Evolutionary conservation across 352 stramenopile genomes (phyloP).

Genomic region (Pythium graminicola): DNA sequence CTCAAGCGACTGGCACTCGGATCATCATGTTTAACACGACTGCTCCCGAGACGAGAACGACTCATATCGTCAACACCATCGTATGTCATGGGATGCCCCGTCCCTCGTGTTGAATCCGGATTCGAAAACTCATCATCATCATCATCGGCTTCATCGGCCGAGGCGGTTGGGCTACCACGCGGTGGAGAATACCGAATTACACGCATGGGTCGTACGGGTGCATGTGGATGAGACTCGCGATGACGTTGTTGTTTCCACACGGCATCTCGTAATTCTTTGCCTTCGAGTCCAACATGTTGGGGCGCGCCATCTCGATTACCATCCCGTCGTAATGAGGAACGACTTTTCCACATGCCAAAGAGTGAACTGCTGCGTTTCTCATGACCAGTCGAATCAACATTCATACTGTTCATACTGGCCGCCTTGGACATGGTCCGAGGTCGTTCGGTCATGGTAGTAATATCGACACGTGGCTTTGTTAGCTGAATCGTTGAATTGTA

Average conservation of each 20-base stretch:
- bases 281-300: conserved; percentile 8
- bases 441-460: conserved; percentile 6
- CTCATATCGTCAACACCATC: too few relatives aligned
- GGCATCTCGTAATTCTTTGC: conserved; percentile 21
- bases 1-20: conserved; percentile 11
- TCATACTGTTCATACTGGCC: conserved; percentile 14
- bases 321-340: background rate
- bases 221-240: conserved; percentile 2
- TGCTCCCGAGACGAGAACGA: background rate
- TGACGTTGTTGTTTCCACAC: conserved; percentile 22
- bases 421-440: conserved; percentile 8
- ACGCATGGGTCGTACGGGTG: conserved; percentile 8
- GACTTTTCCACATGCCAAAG: conserved; percentile 18
- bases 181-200: conserved; percentile 22
- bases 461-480: background rate
- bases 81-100: too few relatives aligned
- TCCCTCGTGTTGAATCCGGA: conserved; percentile 10
- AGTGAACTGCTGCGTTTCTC: conserved; percentile 7
- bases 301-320: background rate
- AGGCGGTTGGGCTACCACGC: background rate
- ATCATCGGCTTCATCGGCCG: background rate
- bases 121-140: conserved; percentile 18
- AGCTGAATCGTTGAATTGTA: too few relatives aligned
- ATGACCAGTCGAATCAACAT: background rate
- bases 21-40: background rate